Evolutionary conservation across 345 rosid genomes (phyloP), one percentile per base, ranked within the genome.

Genomic region (Clarkia xantiana): DNA sequence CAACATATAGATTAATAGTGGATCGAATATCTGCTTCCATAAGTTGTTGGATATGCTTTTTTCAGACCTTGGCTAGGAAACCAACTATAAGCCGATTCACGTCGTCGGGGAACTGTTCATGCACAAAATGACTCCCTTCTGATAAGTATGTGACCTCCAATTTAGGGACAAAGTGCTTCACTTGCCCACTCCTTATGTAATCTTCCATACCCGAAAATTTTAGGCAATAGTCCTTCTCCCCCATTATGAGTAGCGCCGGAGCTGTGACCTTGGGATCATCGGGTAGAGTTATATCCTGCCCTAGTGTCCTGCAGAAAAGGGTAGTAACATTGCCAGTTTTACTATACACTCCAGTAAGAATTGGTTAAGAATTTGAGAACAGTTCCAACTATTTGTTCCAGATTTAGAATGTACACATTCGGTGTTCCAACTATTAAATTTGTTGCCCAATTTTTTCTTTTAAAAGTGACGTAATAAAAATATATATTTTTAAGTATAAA

Each of bases 121-220:
- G 74, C 51, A 65, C 57, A 20, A 71, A 71, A 61, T 75, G 74
- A 43, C 34, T 64, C 3, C 73, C 71, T 45, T 70, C 79, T 3
- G 55, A 54, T 38, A 65, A 11, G 54, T 54, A 68, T 25, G 20
- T 43, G 10, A 51, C 51, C 4, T 72, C 73, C 57, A 72, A 44
- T 40, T 68, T 49, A 11, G 77, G 73, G 40, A 72, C 70, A 23
- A 56, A 68, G n/a, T 65, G 47, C 54, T 65, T 65, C 56, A 59
- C 62, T 16, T 36, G 51, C 6, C 66, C 68, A 20, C 64, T 50
- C 48, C 60, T 47, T 45, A 72, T 44, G 59, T 52, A 68, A 15
- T 65, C 71, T 25, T 62, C 69, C 38, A 62, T 45, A n/a, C 64
- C 67, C 0, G 64, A 63, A 17, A 68, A 39, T 17, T 65, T 68